phyloP scores from a whole-genome alignment of 805 yeast species.

The Zygosaccharomyces kombuchaensis region DNA sequence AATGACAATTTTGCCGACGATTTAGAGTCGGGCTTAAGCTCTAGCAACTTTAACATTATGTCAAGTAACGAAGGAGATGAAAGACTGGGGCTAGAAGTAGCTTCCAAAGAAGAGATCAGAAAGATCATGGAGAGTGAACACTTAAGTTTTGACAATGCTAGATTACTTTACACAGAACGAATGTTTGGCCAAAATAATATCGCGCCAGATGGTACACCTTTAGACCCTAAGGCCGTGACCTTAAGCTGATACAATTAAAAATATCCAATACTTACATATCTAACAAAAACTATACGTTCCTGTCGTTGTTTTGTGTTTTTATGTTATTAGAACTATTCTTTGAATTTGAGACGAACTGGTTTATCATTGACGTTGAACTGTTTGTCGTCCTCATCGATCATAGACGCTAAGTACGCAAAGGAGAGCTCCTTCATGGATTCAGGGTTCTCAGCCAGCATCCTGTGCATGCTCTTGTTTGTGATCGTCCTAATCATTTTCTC shows the following conservation, averaged over 20 bases:
- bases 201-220: slow-evolving; percentile 62
- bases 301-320: neutral
- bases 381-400: slow-evolving; percentile 17
- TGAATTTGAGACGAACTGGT: slow-evolving; percentile 21
- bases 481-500: neutral
- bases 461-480: neutral
- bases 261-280: neutral
- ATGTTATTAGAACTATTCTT: slow-evolving; percentile 3
- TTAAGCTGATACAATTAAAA: slow-evolving; percentile 24
- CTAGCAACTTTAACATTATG: slow-evolving; percentile 52
- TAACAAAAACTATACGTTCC: neutral
- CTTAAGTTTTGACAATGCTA: slow-evolving; percentile 65
- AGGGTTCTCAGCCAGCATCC: neutral
- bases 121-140: slow-evolving; percentile 49
- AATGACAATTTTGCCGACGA: slow-evolving; percentile 43
- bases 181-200: slow-evolving; percentile 49
- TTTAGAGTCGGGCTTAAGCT: slow-evolving; percentile 53
- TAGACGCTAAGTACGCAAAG: slow-evolving; percentile 41
- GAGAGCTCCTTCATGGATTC: slow-evolving; percentile 26
- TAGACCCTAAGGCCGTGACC: slow-evolving; percentile 61
- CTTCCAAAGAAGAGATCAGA: slow-evolving; percentile 48
- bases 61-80: slow-evolving; percentile 47
- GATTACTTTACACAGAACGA: slow-evolving; percentile 46
- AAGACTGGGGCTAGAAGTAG: slow-evolving; percentile 58
- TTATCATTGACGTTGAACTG: slow-evolving; percentile 14